Percentiles rank a stretch among this genome's conserved stretches.
Evolutionary conservation across 768 basidiomycete genomes (phyloP).

Genomic region (Chalciporus sphaerocephalus): DNA sequence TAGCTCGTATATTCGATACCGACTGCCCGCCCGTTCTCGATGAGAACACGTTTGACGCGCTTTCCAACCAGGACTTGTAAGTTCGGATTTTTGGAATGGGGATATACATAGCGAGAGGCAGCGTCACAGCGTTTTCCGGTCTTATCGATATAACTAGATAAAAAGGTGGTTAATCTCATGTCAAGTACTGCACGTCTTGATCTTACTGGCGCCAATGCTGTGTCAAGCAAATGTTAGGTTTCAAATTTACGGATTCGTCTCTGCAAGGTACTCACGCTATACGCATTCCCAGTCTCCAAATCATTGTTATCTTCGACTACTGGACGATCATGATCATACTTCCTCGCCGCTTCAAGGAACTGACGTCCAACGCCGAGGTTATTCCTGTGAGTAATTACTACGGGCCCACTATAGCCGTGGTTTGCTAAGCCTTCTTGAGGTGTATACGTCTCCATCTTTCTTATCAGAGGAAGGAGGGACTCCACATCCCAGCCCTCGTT

Average conservation of each 20-base stretch:
- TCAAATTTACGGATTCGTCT: too few species aligned
- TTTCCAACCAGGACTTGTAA: slow-evolving; percentile 27
- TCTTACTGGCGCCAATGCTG: too few species aligned
- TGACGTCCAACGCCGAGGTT: slow-evolving; percentile 31
- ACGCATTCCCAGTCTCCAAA: slow-evolving; percentile 30
- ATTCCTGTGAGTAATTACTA: slow-evolving; percentile 21
- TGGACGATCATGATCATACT: slow-evolving; percentile 47
- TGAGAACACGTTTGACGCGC: slow-evolving; percentile 31
- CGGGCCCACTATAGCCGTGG: slow-evolving; percentile 36
- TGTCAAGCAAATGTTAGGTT: too few species aligned
- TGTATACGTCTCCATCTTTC: slow-evolving; percentile 35
- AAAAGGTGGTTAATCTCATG: too few species aligned
- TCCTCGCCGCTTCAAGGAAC: slow-evolving; percentile 42
- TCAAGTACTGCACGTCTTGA: too few species aligned
- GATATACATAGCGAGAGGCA: slow-evolving; percentile 31
- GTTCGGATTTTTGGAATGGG: slow-evolving; percentile 22
- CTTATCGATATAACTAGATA: too few species aligned
- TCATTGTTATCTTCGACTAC: slow-evolving; percentile 46
- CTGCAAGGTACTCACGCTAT: slow-evolving; percentile 21
- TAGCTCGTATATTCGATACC: slow-evolving; percentile 36
- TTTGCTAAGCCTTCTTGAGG: slow-evolving; percentile 21
- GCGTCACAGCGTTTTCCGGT: slow-evolving; percentile 28
- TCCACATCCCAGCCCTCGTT: slow-evolving; percentile 26
- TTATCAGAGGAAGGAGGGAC: slow-evolving; percentile 23
- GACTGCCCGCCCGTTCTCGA: slow-evolving; percentile 35